These are phyloP conservation scores for Saitozyma podzolica DNA, from an alignment of 768 basidiomycete species.

Conservation along the genomic window DNA sequence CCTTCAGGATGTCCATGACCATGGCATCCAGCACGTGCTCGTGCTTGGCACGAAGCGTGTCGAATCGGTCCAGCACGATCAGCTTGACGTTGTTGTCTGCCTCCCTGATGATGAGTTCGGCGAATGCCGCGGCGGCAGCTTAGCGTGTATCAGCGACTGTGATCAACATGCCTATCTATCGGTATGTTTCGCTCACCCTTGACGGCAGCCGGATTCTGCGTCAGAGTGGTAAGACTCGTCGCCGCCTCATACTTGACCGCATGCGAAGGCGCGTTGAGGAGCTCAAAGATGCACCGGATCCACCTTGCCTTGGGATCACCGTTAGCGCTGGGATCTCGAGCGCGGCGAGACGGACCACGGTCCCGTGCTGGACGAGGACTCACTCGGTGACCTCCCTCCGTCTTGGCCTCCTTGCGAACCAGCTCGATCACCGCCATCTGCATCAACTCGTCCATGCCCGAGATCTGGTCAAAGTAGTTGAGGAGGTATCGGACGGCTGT, in stretches of 20 bases:
- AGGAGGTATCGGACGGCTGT: slow-evolving; percentile 91
- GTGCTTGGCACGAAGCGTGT: slow-evolving; percentile 76
- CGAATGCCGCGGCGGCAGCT: slow-evolving; percentile 88
- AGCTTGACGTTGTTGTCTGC: slow-evolving; percentile 99
- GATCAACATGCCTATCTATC: slow-evolving; percentile 17
- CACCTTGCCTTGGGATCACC: slow-evolving; percentile 70
- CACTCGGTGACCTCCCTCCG: slow-evolving; percentile 78
- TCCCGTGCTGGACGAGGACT: slow-evolving; percentile 41
- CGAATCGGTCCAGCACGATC: slow-evolving; percentile 90
- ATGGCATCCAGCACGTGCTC: slow-evolving; percentile 80
- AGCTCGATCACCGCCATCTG: slow-evolving; percentile 97
- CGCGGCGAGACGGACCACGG: too few relatives aligned
- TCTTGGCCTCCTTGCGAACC: slow-evolving; percentile 82
- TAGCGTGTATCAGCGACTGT: neutral
- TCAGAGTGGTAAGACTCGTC: slow-evolving; percentile 86
- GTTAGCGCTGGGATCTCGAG: neutral
- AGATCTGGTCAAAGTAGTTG: slow-evolving; percentile 78
- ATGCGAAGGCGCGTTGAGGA: slow-evolving; percentile 82
- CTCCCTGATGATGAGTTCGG: slow-evolving; percentile 87
- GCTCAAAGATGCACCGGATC: slow-evolving; percentile 89
- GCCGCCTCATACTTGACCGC: slow-evolving; percentile 98
- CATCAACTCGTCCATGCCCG: slow-evolving; percentile 80
- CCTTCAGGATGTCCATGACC: slow-evolving; percentile 93
- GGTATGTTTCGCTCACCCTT: slow-evolving; percentile 64
- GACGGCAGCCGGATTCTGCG: slow-evolving; percentile 91